These are phyloP conservation scores for Amorphotheca resinae DNA, from an alignment of 495 filamentous ascomycete genomes.

Conservation along the genomic window DNA sequence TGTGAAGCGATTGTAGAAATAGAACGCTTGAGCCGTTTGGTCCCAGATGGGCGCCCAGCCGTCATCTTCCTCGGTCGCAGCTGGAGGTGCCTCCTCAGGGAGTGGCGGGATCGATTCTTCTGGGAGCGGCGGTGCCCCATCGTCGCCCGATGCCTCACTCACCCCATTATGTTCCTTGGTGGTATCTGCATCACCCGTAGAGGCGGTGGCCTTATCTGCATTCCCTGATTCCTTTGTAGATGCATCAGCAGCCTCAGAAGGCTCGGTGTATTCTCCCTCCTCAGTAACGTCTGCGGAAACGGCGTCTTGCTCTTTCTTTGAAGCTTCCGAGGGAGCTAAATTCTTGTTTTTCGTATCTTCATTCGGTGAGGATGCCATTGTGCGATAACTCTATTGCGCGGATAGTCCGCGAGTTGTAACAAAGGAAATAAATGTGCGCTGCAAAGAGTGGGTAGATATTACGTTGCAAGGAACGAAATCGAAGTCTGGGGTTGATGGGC, in stretches of 20 bases:
- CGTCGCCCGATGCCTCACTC: background rate
- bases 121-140: constrained; percentile 15
- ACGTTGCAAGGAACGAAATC: too few relatives aligned
- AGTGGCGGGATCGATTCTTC: constrained; percentile 19
- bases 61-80: constrained; percentile 50
- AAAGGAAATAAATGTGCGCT: background rate
- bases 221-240: background rate
- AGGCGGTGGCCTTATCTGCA: background rate
- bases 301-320: background rate
- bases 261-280: background rate
- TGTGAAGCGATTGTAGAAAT: constrained; percentile 84
- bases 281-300: background rate
- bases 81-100: constrained; percentile 25
- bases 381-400: too few relatives aligned
- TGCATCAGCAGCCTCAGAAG: background rate
- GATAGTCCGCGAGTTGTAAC: too few relatives aligned
- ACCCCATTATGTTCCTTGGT: background rate
- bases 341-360: too few relatives aligned
- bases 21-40: constrained; percentile 52
- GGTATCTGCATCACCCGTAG: background rate
- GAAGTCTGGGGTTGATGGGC: too few relatives aligned
- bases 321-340: too few relatives aligned
- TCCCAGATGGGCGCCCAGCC: constrained; percentile 89
- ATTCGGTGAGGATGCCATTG: too few relatives aligned
- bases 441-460: background rate